Percentiles rank a stretch among this genome's conserved stretches.
Conservation (phyloP, 1,139 yeast species). For the Geotrichum reessii region DNA sequence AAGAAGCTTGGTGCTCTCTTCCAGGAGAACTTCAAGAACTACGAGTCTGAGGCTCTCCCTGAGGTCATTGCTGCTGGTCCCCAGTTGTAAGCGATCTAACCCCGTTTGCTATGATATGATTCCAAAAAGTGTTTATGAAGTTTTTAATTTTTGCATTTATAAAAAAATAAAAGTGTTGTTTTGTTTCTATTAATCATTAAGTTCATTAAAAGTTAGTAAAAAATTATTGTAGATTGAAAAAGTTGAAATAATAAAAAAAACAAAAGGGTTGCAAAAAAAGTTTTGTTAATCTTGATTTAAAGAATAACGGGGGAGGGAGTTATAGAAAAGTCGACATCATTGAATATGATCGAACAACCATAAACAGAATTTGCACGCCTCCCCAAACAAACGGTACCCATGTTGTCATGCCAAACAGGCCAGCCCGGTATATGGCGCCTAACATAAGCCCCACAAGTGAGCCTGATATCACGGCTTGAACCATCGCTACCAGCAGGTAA, state of each 20-base stretch:
- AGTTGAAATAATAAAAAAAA: neutral
- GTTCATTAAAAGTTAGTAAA: neutral
- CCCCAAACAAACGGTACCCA: slow-evolving; percentile 92
- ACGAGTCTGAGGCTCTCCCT: slow-evolving; percentile 72
- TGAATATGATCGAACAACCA: slow-evolving; percentile 60
- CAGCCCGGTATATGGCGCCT: slow-evolving; percentile 69
- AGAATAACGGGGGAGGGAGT: slow-evolving; percentile 9
- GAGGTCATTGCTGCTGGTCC: slow-evolving; percentile 97
- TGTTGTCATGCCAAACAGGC: slow-evolving; percentile 68
- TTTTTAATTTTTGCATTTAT: neutral
- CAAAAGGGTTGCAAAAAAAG: neutral
- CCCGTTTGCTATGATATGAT: neutral
- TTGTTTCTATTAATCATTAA: neutral
- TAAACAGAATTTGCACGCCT: slow-evolving; percentile 57
- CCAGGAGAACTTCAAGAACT: slow-evolving; percentile 78
- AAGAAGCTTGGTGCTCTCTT: slow-evolving; percentile 70
- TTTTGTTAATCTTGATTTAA: neutral
- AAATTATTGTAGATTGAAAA: neutral
- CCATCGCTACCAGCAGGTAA: slow-evolving; percentile 44
- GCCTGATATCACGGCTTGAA: slow-evolving; percentile 66
- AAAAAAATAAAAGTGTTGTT: neutral
- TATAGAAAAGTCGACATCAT: slow-evolving; percentile 43
- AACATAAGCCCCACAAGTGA: slow-evolving; percentile 65
- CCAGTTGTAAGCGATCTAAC: slow-evolving; percentile 22
- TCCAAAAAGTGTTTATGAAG: neutral